Evolutionary conservation across 108 stramenopile species (phyloP), one percentile per base, ranked within the genome.

Genomic region (Nitzschia palea): DNA sequence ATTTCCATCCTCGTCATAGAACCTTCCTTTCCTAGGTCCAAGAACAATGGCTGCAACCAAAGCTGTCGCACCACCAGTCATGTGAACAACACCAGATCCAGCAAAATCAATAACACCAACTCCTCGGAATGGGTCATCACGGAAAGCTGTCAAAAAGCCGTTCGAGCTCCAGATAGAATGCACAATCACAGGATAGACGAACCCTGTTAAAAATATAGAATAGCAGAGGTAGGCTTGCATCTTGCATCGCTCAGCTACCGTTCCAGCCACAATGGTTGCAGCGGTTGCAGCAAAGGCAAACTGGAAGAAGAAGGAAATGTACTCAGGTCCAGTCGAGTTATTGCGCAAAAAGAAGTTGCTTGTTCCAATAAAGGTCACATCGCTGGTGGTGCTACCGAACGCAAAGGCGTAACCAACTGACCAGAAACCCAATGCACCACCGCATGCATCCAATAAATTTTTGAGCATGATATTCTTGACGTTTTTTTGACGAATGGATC

Each of bases 1-100:
- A 57, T 85, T 91, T 15, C 90, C 90, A 55, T 86, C 86, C 47
- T 81, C 80, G 47, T 90, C 90, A 76, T 87, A 75, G 79, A 97
- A 96, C 27, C 95, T 80, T 63, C 90, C 95, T 27, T 79, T 72
- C 35, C 95, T 80, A 22, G 96, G 92, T 45, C 95, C 95, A 55
- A 95, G 74, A 42, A 97, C 55, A 31, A 77, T 72, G 22, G 94
- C 88, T 29, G 89, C 89, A 79, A 93, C 80, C 42, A 95, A 76
- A 43, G 95, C 94, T 29, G 93, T 88, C 44, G 82, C 59, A 10
- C 97, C 97, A 51, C 95, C 97, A 36, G 87, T 89, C 80, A 95
- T 80, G 89, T 97, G 97, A 18, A 97, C 97, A 44, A 97, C 97
- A 54, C 87, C 82, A n/a, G 90, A 86, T 23, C 97, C 97, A 44